These are phyloP conservation scores for Auricularia auricula-judae DNA, from an alignment of 768 basidiomycete species.

Conservation along the genomic window DNA sequence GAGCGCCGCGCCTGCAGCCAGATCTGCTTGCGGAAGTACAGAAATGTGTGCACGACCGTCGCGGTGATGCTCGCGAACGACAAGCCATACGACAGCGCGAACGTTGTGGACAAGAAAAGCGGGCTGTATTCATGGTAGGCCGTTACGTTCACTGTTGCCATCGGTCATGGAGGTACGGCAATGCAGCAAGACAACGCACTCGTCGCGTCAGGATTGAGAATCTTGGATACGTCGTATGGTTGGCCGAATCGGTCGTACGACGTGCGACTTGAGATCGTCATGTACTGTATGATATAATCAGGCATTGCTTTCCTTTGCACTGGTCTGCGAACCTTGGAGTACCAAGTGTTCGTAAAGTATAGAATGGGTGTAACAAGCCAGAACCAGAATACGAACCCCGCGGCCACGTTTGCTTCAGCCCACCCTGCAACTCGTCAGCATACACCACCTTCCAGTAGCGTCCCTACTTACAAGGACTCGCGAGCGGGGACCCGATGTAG, in stretches of 20 bases:
- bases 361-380: constrained; percentile 53
- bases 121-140: constrained; percentile 50
- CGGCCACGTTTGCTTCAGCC: constrained; percentile 61
- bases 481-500: constrained; percentile 60
- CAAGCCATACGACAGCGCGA: constrained; percentile 68
- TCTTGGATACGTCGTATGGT: constrained; percentile 46
- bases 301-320: constrained; percentile 8
- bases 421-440: constrained; percentile 26
- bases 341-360: constrained; percentile 55
- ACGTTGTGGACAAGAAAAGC: constrained; percentile 55
- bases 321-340: constrained; percentile 19
- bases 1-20: constrained; percentile 59
- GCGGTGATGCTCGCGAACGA: constrained; percentile 78
- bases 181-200: constrained; percentile 11
- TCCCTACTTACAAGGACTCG: constrained; percentile 46
- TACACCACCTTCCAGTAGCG: background rate
- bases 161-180: background rate
- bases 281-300: constrained; percentile 8
- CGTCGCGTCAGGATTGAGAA: constrained; percentile 44
- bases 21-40: constrained; percentile 74
- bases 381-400: constrained; percentile 57
- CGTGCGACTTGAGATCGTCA: constrained; percentile 44
- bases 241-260: constrained; percentile 69
- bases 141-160: constrained; percentile 39
- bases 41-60: constrained; percentile 55